Base-by-base conservation (phyloP, 768 basidiomycete genomes). In the Termitomyces sp. region DNA sequence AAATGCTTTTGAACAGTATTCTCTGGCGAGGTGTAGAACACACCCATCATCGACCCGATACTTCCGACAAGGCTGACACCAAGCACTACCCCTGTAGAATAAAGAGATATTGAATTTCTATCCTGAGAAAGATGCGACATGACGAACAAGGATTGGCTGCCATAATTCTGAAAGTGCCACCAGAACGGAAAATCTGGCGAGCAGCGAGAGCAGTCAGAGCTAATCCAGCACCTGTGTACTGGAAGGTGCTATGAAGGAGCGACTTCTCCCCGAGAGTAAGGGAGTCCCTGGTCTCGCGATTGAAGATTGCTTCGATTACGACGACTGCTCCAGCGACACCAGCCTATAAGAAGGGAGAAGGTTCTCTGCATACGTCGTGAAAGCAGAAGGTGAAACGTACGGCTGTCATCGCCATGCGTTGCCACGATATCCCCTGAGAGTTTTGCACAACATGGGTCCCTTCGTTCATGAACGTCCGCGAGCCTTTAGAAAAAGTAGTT, bases 21-120 rank as follows among this genome's bases (percentile, higher is more conserved):
- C 62, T 92, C 88, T 0, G 92, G 90, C 32, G 88, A 75, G 0
- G 91, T 94, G 69, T 83, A 87, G 65, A 82, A 82, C 2, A 84
- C 83, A 41, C 88, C 91, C 78, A 89, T 84, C 90, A 95, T 95
- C 4, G 84, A 82, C 0, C 90, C 91, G 53, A 95, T 89, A 56
- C 83, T 81, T 13, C 89, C 89, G 13, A 77, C 85, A 39, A 93
- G 78, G 69, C 91, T 86, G 48, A 88, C 83, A 58, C 90, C 91
- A 42, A 93, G 80, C 2, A 94, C 89, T 51, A 88, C 73, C 91
- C 88, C 86, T 88, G 52, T 20, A 58, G 7, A 36, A 52, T 27
- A 5, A 31, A 48, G n/a, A 27, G 38, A 18, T 36, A 52, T 18
- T 50, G 25, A 18, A 12, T 2, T 10, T 9, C 36, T 11, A 5